phyloP scores from a whole-genome alignment of 345 rosid species.

The Murraya koenigii region DNA sequence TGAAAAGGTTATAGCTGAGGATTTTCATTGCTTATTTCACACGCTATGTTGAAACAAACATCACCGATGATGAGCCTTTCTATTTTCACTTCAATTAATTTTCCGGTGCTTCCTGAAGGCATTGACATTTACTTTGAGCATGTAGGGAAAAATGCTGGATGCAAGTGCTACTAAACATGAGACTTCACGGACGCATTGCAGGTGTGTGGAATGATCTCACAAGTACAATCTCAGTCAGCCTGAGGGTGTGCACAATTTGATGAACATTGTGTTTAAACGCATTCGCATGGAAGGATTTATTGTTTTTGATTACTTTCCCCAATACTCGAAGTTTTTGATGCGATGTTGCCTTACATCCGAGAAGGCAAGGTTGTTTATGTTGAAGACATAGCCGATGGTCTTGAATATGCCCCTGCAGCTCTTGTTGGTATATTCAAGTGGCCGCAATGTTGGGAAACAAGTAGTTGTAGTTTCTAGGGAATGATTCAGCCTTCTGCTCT shows the following conservation, averaged over 20 bases:
- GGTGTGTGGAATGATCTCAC: conserved; percentile 56
- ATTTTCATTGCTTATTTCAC: too few species aligned
- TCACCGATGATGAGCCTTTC: too few species aligned
- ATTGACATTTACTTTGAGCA: conserved; percentile 53
- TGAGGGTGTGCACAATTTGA: conserved; percentile 33
- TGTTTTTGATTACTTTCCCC: conserved; percentile 16
- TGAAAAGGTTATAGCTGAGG: background rate
- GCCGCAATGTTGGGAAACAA: conserved; percentile 55
- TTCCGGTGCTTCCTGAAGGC: conserved; percentile 49
- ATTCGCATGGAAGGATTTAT: conserved; percentile 36
- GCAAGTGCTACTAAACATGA: conserved; percentile 53
- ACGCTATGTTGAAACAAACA: too few species aligned
- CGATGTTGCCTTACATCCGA: conserved; percentile 39
- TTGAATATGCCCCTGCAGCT: conserved; percentile 49
- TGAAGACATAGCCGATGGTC: conserved; percentile 48
- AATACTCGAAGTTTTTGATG: conserved; percentile 37
- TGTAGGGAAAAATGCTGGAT: conserved; percentile 50
- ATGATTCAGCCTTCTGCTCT: conserved; percentile 25
- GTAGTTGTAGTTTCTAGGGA: conserved; percentile 39
- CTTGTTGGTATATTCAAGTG: conserved; percentile 44
- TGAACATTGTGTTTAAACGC: conserved; percentile 21
- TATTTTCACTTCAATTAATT: too few species aligned
- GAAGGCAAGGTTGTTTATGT: conserved; percentile 48
- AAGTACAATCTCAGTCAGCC: conserved; percentile 41
- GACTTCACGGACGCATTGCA: background rate